Conservation (phyloP, 257 asterid species). For the Solanum clarkiae region DNA sequence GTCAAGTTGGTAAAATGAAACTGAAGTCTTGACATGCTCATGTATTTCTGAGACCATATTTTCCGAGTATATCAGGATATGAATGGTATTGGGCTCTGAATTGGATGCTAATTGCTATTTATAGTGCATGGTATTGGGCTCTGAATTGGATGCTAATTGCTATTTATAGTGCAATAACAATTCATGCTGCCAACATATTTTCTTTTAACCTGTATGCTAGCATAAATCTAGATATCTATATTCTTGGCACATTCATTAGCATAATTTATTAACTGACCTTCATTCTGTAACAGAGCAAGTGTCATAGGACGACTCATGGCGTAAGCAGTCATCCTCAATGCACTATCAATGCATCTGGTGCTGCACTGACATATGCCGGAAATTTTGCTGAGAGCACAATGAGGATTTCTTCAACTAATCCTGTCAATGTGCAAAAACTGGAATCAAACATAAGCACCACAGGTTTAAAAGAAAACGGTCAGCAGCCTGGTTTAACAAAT, state of each 20-base stretch:
- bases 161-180: neutral
- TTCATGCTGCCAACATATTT: neutral
- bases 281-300: conserved; percentile 35
- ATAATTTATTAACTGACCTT: neutral
- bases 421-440: conserved; percentile 42
- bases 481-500: conserved; percentile 4
- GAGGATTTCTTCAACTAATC: conserved; percentile 23
- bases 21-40: neutral
- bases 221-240: neutral
- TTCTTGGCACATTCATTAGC: neutral
- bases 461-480: conserved; percentile 32
- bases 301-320: conserved; percentile 35
- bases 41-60: neutral
- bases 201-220: neutral
- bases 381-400: conserved; percentile 47
- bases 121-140: neutral
- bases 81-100: neutral
- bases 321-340: conserved; percentile 32
- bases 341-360: conserved; percentile 28
- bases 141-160: neutral
- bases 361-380: conserved; percentile 31
- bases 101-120: neutral
- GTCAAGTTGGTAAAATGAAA: neutral
- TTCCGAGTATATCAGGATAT: neutral
- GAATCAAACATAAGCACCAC: conserved; percentile 45